phyloP scores from a whole-genome alignment of 768 basidiomycete genomes.

The Rhodocollybia butyracea region DNA sequence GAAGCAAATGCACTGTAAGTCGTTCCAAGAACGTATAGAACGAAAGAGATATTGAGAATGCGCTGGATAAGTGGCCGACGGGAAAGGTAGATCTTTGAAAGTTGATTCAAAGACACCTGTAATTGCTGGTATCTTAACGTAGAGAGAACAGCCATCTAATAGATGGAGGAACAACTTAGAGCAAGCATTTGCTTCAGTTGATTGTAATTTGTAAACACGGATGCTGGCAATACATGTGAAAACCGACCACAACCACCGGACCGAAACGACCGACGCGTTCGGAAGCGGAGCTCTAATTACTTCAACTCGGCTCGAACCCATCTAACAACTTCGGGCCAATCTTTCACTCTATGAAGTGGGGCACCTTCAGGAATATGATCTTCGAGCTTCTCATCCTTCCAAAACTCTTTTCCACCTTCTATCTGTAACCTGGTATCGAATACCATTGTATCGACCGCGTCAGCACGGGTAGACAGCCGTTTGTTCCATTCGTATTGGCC shows the following conservation, averaged over 20 bases:
- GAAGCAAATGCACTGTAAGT: slow-evolving; percentile 59
- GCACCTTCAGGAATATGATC: slow-evolving; percentile 41
- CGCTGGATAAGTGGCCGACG: slow-evolving; percentile 76
- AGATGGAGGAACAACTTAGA: not conserved
- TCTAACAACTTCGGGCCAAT: slow-evolving; percentile 59
- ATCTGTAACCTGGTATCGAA: slow-evolving; percentile 48
- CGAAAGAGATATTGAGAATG: slow-evolving; percentile 63
- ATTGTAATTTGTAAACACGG: too few species aligned
- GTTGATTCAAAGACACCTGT: slow-evolving; percentile 27
- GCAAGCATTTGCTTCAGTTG: not conserved
- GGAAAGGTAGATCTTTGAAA: slow-evolving; percentile 51
- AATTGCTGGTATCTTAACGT: slow-evolving; percentile 32
- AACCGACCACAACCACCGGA: not conserved
- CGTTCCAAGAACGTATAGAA: slow-evolving; percentile 63
- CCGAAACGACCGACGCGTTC: too few species aligned
- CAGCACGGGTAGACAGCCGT: slow-evolving; percentile 43
- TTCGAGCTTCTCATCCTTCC: slow-evolving; percentile 46
- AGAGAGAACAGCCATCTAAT: slow-evolving; percentile 29
- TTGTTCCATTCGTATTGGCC: slow-evolving; percentile 78
- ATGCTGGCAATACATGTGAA: slow-evolving; percentile 5
- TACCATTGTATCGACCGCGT: slow-evolving; percentile 48
- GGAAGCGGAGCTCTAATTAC: too few species aligned
- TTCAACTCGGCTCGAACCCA: slow-evolving; percentile 42
- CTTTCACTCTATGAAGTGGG: slow-evolving; percentile 49
- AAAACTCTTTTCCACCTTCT: slow-evolving; percentile 49